phyloP scores from a whole-genome alignment of 1,139 yeast species.

The Diutina ranongensis region DNA sequence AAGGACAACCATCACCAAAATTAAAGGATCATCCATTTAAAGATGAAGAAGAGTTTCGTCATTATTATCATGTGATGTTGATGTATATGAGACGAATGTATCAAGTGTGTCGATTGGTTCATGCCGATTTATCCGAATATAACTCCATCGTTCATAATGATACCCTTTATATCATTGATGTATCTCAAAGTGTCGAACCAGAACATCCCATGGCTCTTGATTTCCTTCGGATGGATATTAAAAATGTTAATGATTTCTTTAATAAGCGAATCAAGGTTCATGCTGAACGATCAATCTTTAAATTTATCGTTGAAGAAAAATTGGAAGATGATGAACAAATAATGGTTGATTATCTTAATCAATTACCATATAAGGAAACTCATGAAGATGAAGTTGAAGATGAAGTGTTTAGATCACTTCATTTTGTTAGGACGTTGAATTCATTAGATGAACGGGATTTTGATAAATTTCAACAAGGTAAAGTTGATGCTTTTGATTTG shows the following conservation, averaged over 20 bases:
- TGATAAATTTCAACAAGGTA: slow-evolving; percentile 68
- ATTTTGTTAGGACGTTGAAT: slow-evolving; percentile 66
- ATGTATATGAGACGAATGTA: slow-evolving; percentile 80
- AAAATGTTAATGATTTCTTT: slow-evolving; percentile 86
- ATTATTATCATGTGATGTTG: slow-evolving; percentile 67
- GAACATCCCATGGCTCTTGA: slow-evolving; percentile 97
- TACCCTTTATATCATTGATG: slow-evolving; percentile 82
- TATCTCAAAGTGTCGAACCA: slow-evolving; percentile 94
- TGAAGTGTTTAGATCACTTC: slow-evolving; percentile 78
- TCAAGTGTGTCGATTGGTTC: slow-evolving; percentile 82
- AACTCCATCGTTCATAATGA: slow-evolving; percentile 81
- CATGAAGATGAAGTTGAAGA: slow-evolving; percentile 47
- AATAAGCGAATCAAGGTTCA: slow-evolving; percentile 60
- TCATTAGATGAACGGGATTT: slow-evolving; percentile 82
- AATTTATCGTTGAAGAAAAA: slow-evolving; percentile 32
- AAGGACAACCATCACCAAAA: slow-evolving; percentile 81
- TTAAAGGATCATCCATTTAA: slow-evolving; percentile 67
- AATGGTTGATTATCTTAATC: background rate
- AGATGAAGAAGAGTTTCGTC: slow-evolving; percentile 51
- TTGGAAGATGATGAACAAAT: slow-evolving; percentile 22
- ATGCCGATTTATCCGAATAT: slow-evolving; percentile 95
- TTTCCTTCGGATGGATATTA: slow-evolving; percentile 93
- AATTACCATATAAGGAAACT: background rate
- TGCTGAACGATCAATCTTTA: slow-evolving; percentile 73
- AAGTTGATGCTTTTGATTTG: slow-evolving; percentile 34